A percentile compares a stretch with the other conserved stretches of the same genome.
These are phyloP conservation scores for Haplosporangium sp. DNA, from an alignment of 371 early-diverging fungal species.

Conservation along the genomic window DNA sequence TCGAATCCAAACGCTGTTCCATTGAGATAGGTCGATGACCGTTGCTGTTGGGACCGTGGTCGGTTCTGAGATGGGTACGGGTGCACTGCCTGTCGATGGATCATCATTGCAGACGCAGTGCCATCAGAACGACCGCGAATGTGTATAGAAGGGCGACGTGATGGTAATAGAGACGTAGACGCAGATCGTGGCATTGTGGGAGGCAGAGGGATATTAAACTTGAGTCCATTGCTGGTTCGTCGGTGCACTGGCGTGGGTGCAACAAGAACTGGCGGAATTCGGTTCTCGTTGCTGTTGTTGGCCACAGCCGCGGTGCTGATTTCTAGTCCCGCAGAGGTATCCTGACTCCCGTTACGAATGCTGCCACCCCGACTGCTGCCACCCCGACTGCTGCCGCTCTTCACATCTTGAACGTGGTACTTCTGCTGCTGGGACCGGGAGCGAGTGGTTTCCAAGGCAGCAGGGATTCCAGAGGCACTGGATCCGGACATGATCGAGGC, in stretches of 20 bases:
- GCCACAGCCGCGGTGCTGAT: slow-evolving; percentile 36
- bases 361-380: slow-evolving; percentile 7
- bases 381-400: slow-evolving; percentile 9
- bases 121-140: slow-evolving; percentile 38
- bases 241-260: slow-evolving; percentile 4
- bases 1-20: slow-evolving; percentile 1
- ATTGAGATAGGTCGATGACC: background rate
- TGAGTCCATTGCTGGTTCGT: slow-evolving; percentile 7
- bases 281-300: slow-evolving; percentile 27
- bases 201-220: slow-evolving; percentile 18
- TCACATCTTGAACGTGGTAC: background rate
- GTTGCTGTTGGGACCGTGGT: slow-evolving; percentile 17
- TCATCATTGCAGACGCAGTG: background rate
- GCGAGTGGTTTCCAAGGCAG: slow-evolving; percentile 2
- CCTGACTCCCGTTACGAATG: slow-evolving; percentile 1
- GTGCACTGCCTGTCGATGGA: background rate
- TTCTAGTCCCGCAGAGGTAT: slow-evolving; percentile 8
- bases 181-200: background rate
- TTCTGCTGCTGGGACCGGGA: slow-evolving; percentile 6
- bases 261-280: background rate
- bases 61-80: background rate
- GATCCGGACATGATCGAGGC: background rate
- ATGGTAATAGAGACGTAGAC: no score
- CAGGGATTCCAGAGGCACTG: background rate
- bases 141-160: slow-evolving; percentile 15